Evolutionary conservation across 2,329 filamentous ascomycete genomes (phyloP), one percentile per base, ranked within the genome.

Genomic region (Thyridium curvatum): DNA sequence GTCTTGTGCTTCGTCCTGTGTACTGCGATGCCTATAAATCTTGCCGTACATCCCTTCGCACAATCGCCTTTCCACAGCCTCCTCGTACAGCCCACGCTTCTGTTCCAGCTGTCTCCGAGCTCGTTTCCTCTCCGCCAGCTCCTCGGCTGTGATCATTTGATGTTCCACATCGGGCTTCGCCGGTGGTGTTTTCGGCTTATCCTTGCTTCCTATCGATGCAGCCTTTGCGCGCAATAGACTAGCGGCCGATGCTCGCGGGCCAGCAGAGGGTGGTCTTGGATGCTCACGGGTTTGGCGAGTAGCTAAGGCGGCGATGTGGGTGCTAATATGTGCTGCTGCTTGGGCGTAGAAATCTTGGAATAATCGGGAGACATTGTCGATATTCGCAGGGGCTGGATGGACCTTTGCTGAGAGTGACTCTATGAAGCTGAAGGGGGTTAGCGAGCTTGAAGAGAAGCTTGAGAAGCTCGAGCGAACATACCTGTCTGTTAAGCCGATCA

Each of bases 311-410:
- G 83, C 84, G 47, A 96, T 86, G 58, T 97, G 90, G 1, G 88
- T 95, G 38, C 79, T 77, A 42, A 97, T 90, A 51, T 93, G 86
- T 2, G 80, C 74, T 10, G 88, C 84, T 16, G 90, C 87, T 41
- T 82, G 76, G 32, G 75, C 68, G 57, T 98, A 98, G 60, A 97
- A 98, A 41, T 94, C 88, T 62, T 98, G 93, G 57, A 97, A 97
- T 38, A 93, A 72, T n/a, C 78, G 74, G 8, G 89, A 84, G 13
- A 97, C 73, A 45, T 77, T 82, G 35, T 94, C 88, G 54, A 94
- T 84, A 34, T 78, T 86, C 1, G 93, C 82, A 5, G 93, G 93
- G 5, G 80, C 82, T 3, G 86, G 78, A 53, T 96, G 86, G 26
- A 94, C 83, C 68, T 86, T 95, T 51, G 87, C 87, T 35, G 81